Base-by-base conservation (phyloP, 495 filamentous ascomycete genomes). In the Talaromyces trachyspermus region DNA sequence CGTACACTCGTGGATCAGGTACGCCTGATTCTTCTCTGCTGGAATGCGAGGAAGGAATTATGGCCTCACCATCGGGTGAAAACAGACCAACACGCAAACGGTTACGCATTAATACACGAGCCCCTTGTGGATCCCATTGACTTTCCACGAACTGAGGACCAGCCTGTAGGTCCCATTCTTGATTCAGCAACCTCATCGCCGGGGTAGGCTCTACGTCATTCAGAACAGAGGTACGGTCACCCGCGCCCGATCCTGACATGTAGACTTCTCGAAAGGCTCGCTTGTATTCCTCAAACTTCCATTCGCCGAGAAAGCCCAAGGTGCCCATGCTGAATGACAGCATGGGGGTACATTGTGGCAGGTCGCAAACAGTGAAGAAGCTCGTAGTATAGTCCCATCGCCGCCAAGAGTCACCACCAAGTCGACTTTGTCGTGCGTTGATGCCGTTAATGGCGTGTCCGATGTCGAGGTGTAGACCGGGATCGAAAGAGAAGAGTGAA, bases 271-370 rank as follows among this genome's bases (percentile, higher is more conserved):
- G 75, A 66, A 92, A 95, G 0, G 91, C 92, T 19, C 85, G 76
- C 58, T 91, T 91, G 61, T 89, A 85, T 53, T 97, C 90, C 9
- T 72, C 70, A 62, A 96, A 96, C 53, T 89, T 91, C 89, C 91
- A 97, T 65, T 97, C 92, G 26, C 91, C 90, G 14, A 98, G 70
- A 51, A 98, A 98, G 0, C 92, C 92, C 2, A 98, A 68, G 0
- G 90, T 90, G 5, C 92, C 92, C 89, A 98, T 95, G 60, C 88
- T 91, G 64, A 98, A 98, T 9, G 84, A 85, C 18, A 98, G 71
- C n/a, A 97, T 83, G 0, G 94, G 92, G 92, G 92, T 0, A 97
- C 89, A 32, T 79, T 77, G 33, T 76, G 64, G 19, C 84, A 80
- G n/a, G 81, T 85, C 12, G 86, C 84, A 67, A 97, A 98, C 11